Base-by-base conservation (phyloP, 179 eudicot genomes). In the Gypsophila paniculata region DNA sequence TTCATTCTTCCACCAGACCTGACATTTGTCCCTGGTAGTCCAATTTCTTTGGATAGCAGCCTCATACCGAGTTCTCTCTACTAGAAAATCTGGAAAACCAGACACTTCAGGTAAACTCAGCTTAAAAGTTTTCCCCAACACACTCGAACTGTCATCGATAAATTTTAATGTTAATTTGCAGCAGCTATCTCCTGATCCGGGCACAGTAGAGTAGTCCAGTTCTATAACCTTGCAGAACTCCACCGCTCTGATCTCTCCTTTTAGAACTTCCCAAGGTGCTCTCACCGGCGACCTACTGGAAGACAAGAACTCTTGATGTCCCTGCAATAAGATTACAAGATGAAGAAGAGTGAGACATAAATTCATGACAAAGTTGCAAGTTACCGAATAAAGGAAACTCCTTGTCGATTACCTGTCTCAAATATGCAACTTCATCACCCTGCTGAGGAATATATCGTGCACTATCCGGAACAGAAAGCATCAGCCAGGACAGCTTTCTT, bases 121-220 rank as follows among this genome's bases (percentile, higher is more conserved):
- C 51, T 79, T 82, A 72, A 93, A 91, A 64, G 86, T 85, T 79
- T 85, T 84, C 36, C 90, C 90, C 36, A 25, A 76, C 38, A 84
- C 88, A 68, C 75, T 75, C 26, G 96, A 93, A 75, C 77, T 60
- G 1, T 86, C 83, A 68, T 91, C 98, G 44, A 80, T 77, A 29
- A 91, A 89, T 74, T 83, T 78, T 32, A 91, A 86, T 18, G 77
- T 90, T 85, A 93, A 79, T 86, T 86, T 93, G 76, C 96, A 90
- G 75, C 98, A 91, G 83, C 93, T 87, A 63, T 93, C 98, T 52
- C 98, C 98, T 52, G 98, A 93, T 66, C 98, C 98, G 1, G 94
- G 75, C 71, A 73, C 85, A 38, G 83, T 74, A 48, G 91, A 75
- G 72, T 90, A 90, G 44, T 87, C 90, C 1, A 93, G 86, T 19